Conservation (phyloP, 768 basidiomycete species). For the Calocera cornea region DNA sequence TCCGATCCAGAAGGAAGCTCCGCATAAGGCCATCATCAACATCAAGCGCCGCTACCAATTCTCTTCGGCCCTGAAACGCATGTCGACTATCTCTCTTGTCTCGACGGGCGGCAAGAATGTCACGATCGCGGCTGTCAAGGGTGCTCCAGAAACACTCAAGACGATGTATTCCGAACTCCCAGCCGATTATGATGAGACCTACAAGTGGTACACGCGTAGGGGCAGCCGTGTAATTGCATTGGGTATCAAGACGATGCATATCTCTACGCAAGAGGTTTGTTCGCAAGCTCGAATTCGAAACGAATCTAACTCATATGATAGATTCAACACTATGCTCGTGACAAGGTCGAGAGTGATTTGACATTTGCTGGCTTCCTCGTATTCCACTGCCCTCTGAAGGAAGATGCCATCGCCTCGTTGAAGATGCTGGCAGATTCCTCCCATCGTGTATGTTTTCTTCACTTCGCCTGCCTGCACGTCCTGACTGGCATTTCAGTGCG, state of each 20-base stretch:
- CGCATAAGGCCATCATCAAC: conserved; percentile 43
- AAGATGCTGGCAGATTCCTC: conserved; percentile 94
- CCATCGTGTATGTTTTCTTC: conserved; percentile 58
- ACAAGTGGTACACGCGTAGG: conserved; percentile 83
- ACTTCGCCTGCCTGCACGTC: neutral
- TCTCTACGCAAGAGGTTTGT: conserved; percentile 60
- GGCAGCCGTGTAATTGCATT: conserved; percentile 90
- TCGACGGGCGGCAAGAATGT: conserved; percentile 48
- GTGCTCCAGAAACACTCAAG: conserved; percentile 94
- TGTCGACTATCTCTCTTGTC: conserved; percentile 75
- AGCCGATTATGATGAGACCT: conserved; percentile 77
- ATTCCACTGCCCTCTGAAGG: conserved; percentile 95
- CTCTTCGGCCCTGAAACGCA: conserved; percentile 91
- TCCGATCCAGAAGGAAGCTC: conserved; percentile 37
- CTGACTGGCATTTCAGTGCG: conserved; percentile 42
- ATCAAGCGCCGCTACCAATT: conserved; percentile 95
- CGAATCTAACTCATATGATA: conserved; percentile 20
- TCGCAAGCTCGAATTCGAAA: neutral
- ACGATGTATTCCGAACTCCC: conserved; percentile 67
- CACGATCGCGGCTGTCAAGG: conserved; percentile 62
- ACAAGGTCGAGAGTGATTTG: conserved; percentile 63
- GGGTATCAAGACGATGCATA: conserved; percentile 72
- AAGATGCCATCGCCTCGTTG: conserved; percentile 77
- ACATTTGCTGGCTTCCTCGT: conserved; percentile 92
- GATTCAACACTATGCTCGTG: conserved; percentile 81